Percentiles rank a stretch among this genome's conserved stretches.
Conservation (phyloP, 768 basidiomycete species). For the Termitomyces sp. region DNA sequence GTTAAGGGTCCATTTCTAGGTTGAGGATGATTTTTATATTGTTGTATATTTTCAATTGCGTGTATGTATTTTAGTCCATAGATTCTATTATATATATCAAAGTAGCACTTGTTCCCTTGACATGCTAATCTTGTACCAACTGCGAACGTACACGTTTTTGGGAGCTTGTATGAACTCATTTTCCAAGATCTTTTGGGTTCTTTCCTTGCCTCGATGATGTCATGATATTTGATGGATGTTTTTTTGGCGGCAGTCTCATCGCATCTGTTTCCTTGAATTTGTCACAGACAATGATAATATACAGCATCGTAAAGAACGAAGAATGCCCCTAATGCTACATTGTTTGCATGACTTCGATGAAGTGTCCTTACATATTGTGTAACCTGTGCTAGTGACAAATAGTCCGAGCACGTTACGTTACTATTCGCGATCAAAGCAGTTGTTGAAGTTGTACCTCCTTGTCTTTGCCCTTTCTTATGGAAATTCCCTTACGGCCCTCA, state of each 20-base stretch:
- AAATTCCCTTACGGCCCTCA: conserved; percentile 4
- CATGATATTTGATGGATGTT: neutral
- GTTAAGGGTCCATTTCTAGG: conserved; percentile 60
- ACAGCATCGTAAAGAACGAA: neutral
- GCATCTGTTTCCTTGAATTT: no score
- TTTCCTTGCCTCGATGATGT: neutral
- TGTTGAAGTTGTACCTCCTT: neutral
- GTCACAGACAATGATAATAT: neutral
- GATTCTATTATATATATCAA: neutral
- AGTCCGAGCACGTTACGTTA: no score
- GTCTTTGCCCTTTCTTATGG: conserved; percentile 1
- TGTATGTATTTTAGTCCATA: neutral
- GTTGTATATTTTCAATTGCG: neutral
- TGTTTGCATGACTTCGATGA: no score
- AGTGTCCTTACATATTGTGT: no score
- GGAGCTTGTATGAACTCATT: no score
- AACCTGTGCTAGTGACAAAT: no score
- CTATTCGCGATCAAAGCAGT: no score
- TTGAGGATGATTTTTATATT: neutral
- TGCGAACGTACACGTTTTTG: no score
- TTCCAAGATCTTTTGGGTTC: no score
- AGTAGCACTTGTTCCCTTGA: neutral
- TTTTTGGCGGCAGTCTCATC: neutral
- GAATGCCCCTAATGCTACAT: no score
- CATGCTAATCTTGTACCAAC: neutral